Evolutionary conservation across 805 yeast species (phyloP).

Genomic region (Saccharomycopsis guyanensis): DNA sequence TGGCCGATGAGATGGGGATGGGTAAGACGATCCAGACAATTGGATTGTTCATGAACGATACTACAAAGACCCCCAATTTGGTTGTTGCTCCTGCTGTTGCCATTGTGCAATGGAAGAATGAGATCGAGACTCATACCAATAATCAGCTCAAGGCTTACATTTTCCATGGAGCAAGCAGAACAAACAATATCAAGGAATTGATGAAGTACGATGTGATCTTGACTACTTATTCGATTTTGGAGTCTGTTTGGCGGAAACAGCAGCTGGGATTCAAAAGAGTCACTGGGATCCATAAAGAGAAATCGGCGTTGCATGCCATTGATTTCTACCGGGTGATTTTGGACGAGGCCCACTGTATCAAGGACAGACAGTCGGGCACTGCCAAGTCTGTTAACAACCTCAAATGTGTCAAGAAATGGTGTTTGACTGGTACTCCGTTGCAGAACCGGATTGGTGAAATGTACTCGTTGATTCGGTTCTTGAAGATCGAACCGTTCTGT

Average conservation of each 20-base stretch:
- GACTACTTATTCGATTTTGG: conserved; percentile 90
- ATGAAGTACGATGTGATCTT: conserved; percentile 64
- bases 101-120: conserved; percentile 94
- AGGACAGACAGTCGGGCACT: conserved; percentile 89
- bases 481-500: conserved; percentile 80
- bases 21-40: conserved; percentile 98
- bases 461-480: conserved; percentile 82
- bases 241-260: conserved; percentile 78
- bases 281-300: conserved; percentile 62
- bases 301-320: conserved; percentile 64
- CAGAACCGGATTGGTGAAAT: conserved; percentile 96
- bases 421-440: conserved; percentile 92
- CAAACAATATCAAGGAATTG: conserved; percentile 49
- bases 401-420: conserved; percentile 72
- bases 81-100: conserved; percentile 99
- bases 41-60: conserved; percentile 70
- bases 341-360: conserved; percentile 97
- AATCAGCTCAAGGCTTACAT: conserved; percentile 60
- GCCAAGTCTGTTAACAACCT: conserved; percentile 83
- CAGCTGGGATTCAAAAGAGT: conserved; percentile 75
- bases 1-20: conserved; percentile 99
- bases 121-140: conserved; percentile 77
- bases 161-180: conserved; percentile 82
- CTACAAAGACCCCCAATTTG: conserved; percentile 61
- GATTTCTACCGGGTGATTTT: conserved; percentile 78